Percentiles rank a stretch among this genome's conserved stretches.
Conservation (phyloP, 345 rosid species). For the Garcia nutans region DNA sequence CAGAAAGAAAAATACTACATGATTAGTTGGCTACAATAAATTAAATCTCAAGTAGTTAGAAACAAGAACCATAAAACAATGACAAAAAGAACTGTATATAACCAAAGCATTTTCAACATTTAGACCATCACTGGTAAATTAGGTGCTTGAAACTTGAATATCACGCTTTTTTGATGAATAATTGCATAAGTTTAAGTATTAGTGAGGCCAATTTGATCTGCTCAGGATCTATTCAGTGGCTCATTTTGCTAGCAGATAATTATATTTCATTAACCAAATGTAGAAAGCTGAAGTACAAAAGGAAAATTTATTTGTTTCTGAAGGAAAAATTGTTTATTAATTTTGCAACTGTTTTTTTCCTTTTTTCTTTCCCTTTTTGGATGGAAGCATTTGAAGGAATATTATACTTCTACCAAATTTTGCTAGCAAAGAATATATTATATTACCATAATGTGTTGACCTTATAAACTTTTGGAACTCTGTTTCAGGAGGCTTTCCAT, state of each 20-base stretch:
- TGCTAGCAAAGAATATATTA: neutral
- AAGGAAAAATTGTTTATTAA: neutral
- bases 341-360: neutral
- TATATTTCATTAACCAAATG: neutral
- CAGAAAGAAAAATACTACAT: no score
- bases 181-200: neutral
- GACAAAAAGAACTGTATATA: neutral
- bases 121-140: neutral
- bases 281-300: neutral
- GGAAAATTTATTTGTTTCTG: neutral
- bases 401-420: neutral
- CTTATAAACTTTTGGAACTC: conserved; percentile 80
- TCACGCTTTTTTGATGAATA: neutral
- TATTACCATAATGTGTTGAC: conserved; percentile 56
- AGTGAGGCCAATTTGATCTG: neutral
- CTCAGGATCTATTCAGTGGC: neutral
- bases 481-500: conserved; percentile 65
- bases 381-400: neutral
- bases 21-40: neutral
- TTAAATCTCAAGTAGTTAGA: neutral
- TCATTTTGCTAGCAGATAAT: neutral
- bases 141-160: neutral
- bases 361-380: neutral
- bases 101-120: neutral
- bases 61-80: neutral